These are phyloP conservation scores for Ramaria sp. DNA, from an alignment of 768 basidiomycete genomes.

Conservation along the genomic window DNA sequence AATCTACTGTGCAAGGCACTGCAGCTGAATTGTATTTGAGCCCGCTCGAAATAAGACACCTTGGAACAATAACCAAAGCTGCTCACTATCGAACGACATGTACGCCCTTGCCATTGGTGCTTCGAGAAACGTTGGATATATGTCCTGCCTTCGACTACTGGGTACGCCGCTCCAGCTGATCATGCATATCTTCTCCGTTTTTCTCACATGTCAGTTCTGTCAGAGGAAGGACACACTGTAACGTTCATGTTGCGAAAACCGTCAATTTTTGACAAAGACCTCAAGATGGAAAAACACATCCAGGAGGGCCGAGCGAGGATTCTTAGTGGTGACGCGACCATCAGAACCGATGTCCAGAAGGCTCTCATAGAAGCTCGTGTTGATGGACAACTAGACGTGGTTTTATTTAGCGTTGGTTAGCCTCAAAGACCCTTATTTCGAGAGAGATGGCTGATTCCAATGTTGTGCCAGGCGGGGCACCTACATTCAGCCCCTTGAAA, in stretches of 20 bases:
- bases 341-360: slow-evolving; percentile 35
- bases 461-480: slow-evolving; percentile 30
- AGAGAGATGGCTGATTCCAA: slow-evolving; percentile 4
- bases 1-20: too few species aligned
- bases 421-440: neutral
- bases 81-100: slow-evolving; percentile 18
- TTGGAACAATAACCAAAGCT: neutral
- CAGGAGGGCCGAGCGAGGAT: slow-evolving; percentile 40
- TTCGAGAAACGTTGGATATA: slow-evolving; percentile 31
- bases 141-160: slow-evolving; percentile 21
- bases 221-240: slow-evolving; percentile 48
- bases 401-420: slow-evolving; percentile 52
- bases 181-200: neutral
- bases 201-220: neutral
- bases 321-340: slow-evolving; percentile 50
- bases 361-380: slow-evolving; percentile 38
- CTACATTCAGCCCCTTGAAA: slow-evolving; percentile 33
- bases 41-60: neutral
- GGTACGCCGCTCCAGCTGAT: slow-evolving; percentile 14
- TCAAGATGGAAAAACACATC: slow-evolving; percentile 39
- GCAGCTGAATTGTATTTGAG: too few species aligned
- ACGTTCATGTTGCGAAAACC: slow-evolving; percentile 51
- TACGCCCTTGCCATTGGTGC: slow-evolving; percentile 25
- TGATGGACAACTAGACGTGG: slow-evolving; percentile 33
- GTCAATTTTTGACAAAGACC: slow-evolving; percentile 41